A percentile compares a stretch with the other conserved stretches of the same genome.
These are phyloP conservation scores for Mucor irregularis DNA, from an alignment of 371 early-diverging fungal genomes.

Conservation along the genomic window DNA sequence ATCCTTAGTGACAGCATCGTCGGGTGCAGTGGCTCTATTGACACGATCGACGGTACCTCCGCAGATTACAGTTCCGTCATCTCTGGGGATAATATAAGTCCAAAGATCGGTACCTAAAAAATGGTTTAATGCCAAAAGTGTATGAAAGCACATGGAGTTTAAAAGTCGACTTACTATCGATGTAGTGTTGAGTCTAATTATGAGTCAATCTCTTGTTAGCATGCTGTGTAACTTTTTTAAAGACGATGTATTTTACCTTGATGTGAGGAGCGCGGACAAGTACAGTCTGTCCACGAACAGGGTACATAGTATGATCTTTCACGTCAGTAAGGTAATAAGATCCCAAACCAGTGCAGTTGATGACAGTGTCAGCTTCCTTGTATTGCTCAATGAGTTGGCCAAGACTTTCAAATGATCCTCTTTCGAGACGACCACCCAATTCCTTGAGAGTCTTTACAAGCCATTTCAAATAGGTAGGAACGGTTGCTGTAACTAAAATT, in stretches of 20 bases:
- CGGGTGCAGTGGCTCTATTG: slow-evolving; percentile 32
- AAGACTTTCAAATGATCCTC: slow-evolving; percentile 50
- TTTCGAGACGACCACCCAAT: slow-evolving; percentile 58
- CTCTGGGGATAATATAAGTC: slow-evolving; percentile 82
- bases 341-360: slow-evolving; percentile 78
- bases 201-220: not conserved
- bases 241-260: no score
- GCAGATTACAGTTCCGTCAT: slow-evolving; percentile 76
- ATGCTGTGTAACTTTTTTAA: not conserved
- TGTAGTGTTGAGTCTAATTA: slow-evolving; percentile 29
- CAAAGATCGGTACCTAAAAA: slow-evolving; percentile 31
- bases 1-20: slow-evolving; percentile 32
- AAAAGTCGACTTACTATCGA: slow-evolving; percentile 18
- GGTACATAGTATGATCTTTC: slow-evolving; percentile 62
- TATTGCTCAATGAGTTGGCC: slow-evolving; percentile 48
- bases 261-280: slow-evolving; percentile 71
- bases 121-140: no score
- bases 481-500: slow-evolving; percentile 33
- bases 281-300: slow-evolving; percentile 77
- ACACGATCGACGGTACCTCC: slow-evolving; percentile 53
- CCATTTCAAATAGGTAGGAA: slow-evolving; percentile 66
- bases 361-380: slow-evolving; percentile 50
- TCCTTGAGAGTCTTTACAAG: slow-evolving; percentile 50
- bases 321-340: slow-evolving; percentile 68
- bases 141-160: not conserved